Conservation (phyloP, 768 basidiomycete species). For the Amanita subjunquillea region DNA sequence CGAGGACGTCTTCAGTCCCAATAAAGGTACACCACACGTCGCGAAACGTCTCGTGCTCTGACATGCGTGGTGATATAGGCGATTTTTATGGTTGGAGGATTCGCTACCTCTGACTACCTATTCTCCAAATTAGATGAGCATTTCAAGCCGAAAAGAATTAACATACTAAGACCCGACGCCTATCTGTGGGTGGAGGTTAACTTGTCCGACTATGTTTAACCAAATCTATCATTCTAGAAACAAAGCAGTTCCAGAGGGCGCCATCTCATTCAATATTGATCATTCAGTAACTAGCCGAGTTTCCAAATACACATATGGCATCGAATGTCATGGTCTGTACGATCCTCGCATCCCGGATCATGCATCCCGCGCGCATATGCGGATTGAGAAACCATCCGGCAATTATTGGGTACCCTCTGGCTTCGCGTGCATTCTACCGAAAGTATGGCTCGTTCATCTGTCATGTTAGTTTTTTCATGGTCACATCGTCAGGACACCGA, state of each 20-base stretch:
- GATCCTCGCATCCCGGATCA: slow-evolving; percentile 8
- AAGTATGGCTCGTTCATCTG: background rate
- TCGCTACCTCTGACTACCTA: slow-evolving; percentile 40
- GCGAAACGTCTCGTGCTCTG: background rate
- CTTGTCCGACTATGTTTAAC: background rate
- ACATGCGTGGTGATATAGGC: slow-evolving; percentile 12
- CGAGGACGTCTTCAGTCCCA: background rate
- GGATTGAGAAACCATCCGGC: slow-evolving; percentile 1
- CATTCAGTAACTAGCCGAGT: slow-evolving; percentile 11
- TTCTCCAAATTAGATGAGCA: slow-evolving; percentile 28
- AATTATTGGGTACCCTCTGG: background rate
- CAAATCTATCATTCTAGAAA: slow-evolving; percentile 7
- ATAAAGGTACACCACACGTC: slow-evolving; percentile 1
- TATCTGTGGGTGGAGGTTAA: slow-evolving; percentile 27
- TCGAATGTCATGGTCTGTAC: slow-evolving; percentile 2
- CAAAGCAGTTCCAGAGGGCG: slow-evolving; percentile 17
- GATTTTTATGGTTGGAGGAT: slow-evolving; percentile 43
- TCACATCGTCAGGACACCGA: slow-evolving; percentile 9
- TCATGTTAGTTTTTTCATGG: background rate
- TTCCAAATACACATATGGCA: slow-evolving; percentile 10
- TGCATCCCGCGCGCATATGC: background rate
- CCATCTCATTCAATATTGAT: slow-evolving; percentile 14
- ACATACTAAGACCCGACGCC: slow-evolving; percentile 31
- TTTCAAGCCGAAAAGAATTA: slow-evolving; percentile 24
- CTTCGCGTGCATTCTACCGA: slow-evolving; percentile 9